Base-by-base conservation (phyloP, 176 grass and related monocot genomes). In the Aegilops bicornis region DNA sequence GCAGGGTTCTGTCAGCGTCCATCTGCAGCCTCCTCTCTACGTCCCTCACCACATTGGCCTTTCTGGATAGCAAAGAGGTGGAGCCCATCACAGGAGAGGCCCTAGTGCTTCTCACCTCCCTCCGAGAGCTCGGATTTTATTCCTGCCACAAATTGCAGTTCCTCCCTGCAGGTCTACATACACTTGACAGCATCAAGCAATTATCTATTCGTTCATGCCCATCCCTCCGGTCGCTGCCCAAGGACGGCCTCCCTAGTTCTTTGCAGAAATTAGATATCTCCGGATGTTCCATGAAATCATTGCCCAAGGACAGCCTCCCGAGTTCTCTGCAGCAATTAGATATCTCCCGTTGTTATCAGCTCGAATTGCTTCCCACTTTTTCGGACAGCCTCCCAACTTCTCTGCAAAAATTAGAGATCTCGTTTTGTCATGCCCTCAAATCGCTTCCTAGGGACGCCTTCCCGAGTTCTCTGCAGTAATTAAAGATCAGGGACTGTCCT, bases 391-490 rank as follows among this genome's bases (percentile, higher is more conserved):
- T 86, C 11, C 76, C 76, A 1, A 15, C 0, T 23, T 86, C 50
- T 10, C 76, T 86, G n/a, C 48, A 79, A 31, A 1, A 3, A 14
- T 13, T 85, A 64, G 0, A 0, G 14, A 85, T 84, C 71, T 0
- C 0, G 0, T 0, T 0, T 0, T 85, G 73, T 12, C 42, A 40
- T 37, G 30, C 20, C 40, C 33, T 78, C 17, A 19, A 2, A 11
- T 59, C 50, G 10, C 3, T 61, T 19, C 76, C 76, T 19, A 78
- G 24, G 52, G 22, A 36, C 1, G 13, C 17, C 54, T 19, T 58
- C 19, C 54, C 20, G 10, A 17, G 12, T 47, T 79, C 78, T 7
- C 75, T 71, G 14, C 47, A 6, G 47, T 14, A 50, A 50, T 50
- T 50, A 50, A 2, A 0, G 47, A 50, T 50, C 47, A 1, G 0